Conservation (phyloP, 2,329 filamentous ascomycete genomes). For the Sarocladium kiliense region DNA sequence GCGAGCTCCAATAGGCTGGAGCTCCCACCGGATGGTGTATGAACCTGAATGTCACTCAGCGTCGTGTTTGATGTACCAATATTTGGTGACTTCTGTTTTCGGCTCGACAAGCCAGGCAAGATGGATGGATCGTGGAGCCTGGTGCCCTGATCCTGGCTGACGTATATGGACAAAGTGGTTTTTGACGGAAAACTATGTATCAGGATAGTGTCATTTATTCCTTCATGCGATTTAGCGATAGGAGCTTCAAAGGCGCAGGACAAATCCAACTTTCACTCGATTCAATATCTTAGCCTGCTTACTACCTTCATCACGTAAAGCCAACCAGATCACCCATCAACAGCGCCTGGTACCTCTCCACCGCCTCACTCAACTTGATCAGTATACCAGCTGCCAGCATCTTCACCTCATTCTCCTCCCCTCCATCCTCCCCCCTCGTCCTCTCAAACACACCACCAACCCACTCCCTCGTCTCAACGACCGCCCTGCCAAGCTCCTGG, state of each 20-base stretch:
- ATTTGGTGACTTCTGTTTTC: too few relatives aligned
- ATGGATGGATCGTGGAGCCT: too few relatives aligned
- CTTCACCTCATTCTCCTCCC: conserved; percentile 74
- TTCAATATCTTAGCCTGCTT: neutral
- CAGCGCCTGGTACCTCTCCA: conserved; percentile 73
- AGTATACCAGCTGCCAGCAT: conserved; percentile 73
- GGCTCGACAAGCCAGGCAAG: too few relatives aligned
- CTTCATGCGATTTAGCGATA: neutral
- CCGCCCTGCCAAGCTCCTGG: conserved; percentile 65
- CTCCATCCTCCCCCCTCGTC: conserved; percentile 42
- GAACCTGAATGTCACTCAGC: too few relatives aligned
- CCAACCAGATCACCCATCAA: conserved; percentile 66
- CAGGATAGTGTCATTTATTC: neutral
- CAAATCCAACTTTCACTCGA: neutral
- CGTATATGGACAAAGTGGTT: neutral
- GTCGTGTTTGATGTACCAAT: too few relatives aligned
- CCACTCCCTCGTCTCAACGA: conserved; percentile 88
- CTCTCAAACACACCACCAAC: conserved; percentile 68
- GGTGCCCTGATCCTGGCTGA: neutral
- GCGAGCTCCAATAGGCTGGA: conserved; percentile 26
- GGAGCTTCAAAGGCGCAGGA: neutral
- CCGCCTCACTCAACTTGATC: conserved; percentile 72
- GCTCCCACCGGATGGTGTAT: neutral
- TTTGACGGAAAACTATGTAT: neutral
- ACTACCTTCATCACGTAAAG: conserved; percentile 16